Base-by-base conservation (phyloP, 176 grass and related monocot species). In the Triticum timopheevii region DNA sequence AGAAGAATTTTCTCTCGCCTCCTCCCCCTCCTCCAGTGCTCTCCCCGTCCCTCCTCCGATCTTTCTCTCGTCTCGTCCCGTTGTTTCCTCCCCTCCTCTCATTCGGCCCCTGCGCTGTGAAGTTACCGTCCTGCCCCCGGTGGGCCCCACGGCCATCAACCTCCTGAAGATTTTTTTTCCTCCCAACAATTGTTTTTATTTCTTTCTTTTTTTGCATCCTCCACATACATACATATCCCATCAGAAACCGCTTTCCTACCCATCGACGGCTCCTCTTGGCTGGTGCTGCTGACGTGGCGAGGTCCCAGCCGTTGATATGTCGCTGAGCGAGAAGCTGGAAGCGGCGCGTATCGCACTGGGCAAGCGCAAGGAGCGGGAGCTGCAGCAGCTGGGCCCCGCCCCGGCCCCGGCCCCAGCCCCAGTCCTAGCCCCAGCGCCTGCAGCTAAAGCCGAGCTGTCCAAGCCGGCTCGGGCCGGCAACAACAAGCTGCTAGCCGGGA, bases 331-430 rank as follows among this genome's bases (percentile, higher is more conserved):
- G 68, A 92, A 86, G 64, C 61, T 83, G 38, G 88, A 95, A 25
- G 93, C 88, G 50, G 81, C 91, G 62, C 93, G 93, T 82, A 83
- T 52, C 13, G 85, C 86, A 0, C 80, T 91, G 34, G 87, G 93
- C 79, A 95, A 95, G 86, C 93, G 91, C 52, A 95, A 95, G 81
- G 90, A 89, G 85, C 88, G 85, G 13, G 87, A 82, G 59, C 86
- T 76, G 77, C 36, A 27, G 59, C 80, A 25, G 71, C 22, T 47
- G 49, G 39, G 13, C 2, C 33, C 61, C 2, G 35, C 52, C 22
- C 78, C 85, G 6, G 39, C 71, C 11, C 10, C 70, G 49, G 49
- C 49, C 45, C 45, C 42, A 45, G 12, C 45, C 47, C 47, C 44
- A 47, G 13, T 13, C 16, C 16, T 17, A 52, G 49, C 49, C 13